Evolutionary conservation across 768 basidiomycete species (phyloP).

Genomic region (Daedalea quercina): DNA sequence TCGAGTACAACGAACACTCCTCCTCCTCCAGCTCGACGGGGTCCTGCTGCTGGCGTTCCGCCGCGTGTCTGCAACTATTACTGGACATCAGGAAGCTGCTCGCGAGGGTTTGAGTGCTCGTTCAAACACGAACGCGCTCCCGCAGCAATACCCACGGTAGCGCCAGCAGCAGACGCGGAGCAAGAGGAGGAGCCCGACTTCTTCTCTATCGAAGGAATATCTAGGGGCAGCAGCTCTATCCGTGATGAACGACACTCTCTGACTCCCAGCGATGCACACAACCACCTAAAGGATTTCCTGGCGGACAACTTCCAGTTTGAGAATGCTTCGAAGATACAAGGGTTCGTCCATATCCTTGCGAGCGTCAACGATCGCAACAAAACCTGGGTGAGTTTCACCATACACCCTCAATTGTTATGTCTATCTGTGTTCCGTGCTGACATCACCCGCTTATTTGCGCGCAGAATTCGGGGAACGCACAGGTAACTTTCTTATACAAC

Average conservation of each 20-base stretch:
- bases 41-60: slow-evolving; percentile 1
- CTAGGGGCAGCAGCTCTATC: background rate
- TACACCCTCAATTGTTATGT: background rate
- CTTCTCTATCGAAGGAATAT: slow-evolving; percentile 1
- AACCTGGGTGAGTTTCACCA: background rate
- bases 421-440: too few species aligned
- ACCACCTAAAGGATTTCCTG: slow-evolving; percentile 1
- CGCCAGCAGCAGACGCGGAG: background rate
- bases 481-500: too few species aligned
- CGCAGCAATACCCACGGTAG: background rate
- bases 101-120: background rate
- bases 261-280: slow-evolving; percentile 3
- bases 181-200: slow-evolving; percentile 5
- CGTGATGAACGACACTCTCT: background rate
- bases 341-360: background rate
- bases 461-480: slow-evolving; percentile 1
- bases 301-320: background rate
- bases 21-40: background rate
- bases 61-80: slow-evolving; percentile 3
- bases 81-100: background rate
- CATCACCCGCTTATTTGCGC: too few species aligned
- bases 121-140: background rate
- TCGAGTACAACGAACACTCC: background rate
- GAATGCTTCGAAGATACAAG: background rate
- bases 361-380: slow-evolving; percentile 2